These are phyloP conservation scores for Epicoccum sorghinum DNA, from an alignment of 2,329 filamentous ascomycete species.

Conservation along the genomic window DNA sequence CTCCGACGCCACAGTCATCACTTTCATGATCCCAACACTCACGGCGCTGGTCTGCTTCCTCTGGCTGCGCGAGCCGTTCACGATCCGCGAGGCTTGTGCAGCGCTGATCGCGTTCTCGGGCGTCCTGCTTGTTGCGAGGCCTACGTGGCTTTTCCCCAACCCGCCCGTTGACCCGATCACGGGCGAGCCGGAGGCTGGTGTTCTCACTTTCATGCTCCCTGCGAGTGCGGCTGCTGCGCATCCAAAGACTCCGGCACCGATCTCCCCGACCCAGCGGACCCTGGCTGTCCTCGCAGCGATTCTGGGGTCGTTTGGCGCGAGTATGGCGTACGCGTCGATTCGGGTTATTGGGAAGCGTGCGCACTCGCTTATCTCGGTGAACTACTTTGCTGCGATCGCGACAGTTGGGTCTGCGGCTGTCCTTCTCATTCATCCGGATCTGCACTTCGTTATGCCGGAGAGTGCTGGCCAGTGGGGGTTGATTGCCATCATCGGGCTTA, in stretches of 20 bases:
- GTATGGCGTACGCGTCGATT: constrained; percentile 74
- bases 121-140: constrained; percentile 80
- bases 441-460: constrained; percentile 61
- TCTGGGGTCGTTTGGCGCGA: constrained; percentile 74
- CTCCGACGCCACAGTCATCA: constrained; percentile 84
- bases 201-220: constrained; percentile 1
- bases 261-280: constrained; percentile 68
- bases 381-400: constrained; percentile 75
- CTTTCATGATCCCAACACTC: constrained; percentile 79
- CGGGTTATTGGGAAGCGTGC: constrained; percentile 78
- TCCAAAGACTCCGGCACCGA: constrained; percentile 9
- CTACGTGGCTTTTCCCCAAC: constrained; percentile 59
- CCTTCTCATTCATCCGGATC: constrained; percentile 60
- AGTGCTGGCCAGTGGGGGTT: constrained; percentile 66
- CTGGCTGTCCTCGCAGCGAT: constrained; percentile 72
- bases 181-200: constrained; percentile 38
- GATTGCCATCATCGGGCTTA: constrained; percentile 69
- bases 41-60: constrained; percentile 80
- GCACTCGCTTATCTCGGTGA: constrained; percentile 79
- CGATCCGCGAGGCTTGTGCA: constrained; percentile 75
- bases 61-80: constrained; percentile 75
- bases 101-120: constrained; percentile 75
- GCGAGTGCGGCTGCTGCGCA: background rate
- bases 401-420: constrained; percentile 67
- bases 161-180: constrained; percentile 30